Evolutionary conservation across 371 early-diverging fungal species (phyloP), one percentile per base, ranked within the genome.

Genomic region (Parasitella parasitica): DNA sequence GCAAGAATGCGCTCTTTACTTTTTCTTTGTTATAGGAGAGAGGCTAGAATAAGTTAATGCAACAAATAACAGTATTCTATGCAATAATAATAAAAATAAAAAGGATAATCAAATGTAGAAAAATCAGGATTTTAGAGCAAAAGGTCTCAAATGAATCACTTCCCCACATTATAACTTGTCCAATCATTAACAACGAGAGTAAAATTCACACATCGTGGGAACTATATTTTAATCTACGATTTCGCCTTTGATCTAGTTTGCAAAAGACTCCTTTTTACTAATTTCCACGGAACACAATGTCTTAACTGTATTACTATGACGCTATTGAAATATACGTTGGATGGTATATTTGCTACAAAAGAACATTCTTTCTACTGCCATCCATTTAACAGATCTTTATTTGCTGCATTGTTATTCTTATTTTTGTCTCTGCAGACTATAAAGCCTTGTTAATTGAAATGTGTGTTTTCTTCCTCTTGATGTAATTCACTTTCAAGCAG

Each of bases 91-190:
- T n/a, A n/a, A n/a, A n/a, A n/a, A n/a, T n/a, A 36, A 20, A 18
- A 12, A 34, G 12, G 4, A 15, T 22, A 7, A 6, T 20, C 6
- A 36, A 34, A 13, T 6, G 6, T 16, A 34, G 32, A 34, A 18
- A 18, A 7, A 36, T 13, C 8, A 37, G 16, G 13, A 22, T 4
- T n/a, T n/a, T n/a, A 36, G n/a, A 22, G 8, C 4, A 6, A 0
- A 6, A 37, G 26, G 11, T 18, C 16, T 20, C 3, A 30, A 18
- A 54, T 39, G 26, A 55, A 41, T 41, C 41, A 18, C 41, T 55
- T 39, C 56, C 56, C 56, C 56, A 55, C 56, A 55, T 39, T 55
- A 41, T 55, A 55, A 26, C 9, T 16, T 2, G 24, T 6, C 54
- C 56, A 55, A 55, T n/a, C n/a, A n/a, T n/a, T 55, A 8, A 24